phyloP scores from a whole-genome alignment of 768 basidiomycete genomes.

The Tulasnella calospora region DNA sequence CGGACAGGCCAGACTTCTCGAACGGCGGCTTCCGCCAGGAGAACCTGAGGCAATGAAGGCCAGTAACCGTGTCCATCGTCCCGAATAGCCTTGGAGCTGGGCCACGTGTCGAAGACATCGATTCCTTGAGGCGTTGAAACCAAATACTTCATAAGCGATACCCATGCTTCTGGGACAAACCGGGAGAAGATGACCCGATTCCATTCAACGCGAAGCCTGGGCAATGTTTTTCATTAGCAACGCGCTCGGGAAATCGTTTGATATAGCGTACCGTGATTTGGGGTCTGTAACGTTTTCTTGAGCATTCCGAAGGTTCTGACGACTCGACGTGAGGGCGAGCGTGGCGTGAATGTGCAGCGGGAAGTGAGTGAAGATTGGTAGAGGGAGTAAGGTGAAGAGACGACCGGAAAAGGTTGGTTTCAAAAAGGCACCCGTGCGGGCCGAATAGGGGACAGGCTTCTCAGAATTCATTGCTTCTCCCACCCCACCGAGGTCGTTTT shows the following conservation, averaged over 20 bases:
- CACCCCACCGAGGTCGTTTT: conserved; percentile 31
- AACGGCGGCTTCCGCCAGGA: conserved; percentile 34
- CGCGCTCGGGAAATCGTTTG: background rate
- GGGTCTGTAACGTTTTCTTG: too few species aligned
- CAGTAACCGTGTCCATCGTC: conserved; percentile 37
- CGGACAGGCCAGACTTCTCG: background rate
- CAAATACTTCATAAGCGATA: conserved; percentile 35
- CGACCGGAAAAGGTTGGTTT: too few species aligned
- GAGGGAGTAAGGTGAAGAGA: too few species aligned
- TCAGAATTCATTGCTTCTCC: background rate
- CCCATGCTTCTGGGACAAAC: conserved; percentile 45
- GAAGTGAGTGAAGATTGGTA: too few species aligned
- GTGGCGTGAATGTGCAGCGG: too few species aligned
- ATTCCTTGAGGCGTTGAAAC: conserved; percentile 27
- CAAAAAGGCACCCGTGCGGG: too few species aligned
- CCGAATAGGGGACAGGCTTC: too few species aligned
- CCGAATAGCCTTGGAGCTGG: conserved; percentile 40
- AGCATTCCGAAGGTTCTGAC: too few species aligned
- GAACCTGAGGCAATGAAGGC: conserved; percentile 40
- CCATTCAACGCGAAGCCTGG: too few species aligned
- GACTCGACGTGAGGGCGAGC: too few species aligned
- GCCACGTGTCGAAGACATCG: conserved; percentile 31
- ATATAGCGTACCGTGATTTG: too few species aligned
- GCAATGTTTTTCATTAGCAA: conserved; percentile 29
- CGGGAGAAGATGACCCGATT: too few species aligned